Percentiles rank a stretch among this genome's conserved stretches.
phyloP scores from a whole-genome alignment of 2,329 filamentous ascomycete species.

The Fusarium brevicatenulatum region DNA sequence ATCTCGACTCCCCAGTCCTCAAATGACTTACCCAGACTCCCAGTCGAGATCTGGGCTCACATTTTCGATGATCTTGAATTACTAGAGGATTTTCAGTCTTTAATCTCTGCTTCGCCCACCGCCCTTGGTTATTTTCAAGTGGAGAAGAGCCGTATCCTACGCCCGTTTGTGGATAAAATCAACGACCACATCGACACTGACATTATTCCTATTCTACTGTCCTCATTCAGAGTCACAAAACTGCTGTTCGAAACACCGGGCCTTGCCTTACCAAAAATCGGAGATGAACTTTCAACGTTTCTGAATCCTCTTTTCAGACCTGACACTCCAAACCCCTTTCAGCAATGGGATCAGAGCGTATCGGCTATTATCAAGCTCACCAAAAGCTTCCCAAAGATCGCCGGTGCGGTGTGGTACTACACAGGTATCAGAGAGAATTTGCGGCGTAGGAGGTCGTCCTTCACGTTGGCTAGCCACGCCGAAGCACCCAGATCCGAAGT shows the following conservation, averaged over 20 bases:
- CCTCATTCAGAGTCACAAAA: neutral
- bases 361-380: neutral
- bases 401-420: neutral
- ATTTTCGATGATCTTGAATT: neutral
- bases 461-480: neutral
- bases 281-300: neutral
- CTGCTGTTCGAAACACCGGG: neutral
- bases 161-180: neutral
- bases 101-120: neutral
- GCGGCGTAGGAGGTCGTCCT: neutral
- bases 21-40: neutral
- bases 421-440: neutral
- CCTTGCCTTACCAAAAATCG: neutral
- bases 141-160: neutral
- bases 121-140: neutral
- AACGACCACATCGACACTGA: too few species aligned
- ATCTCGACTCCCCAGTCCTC: neutral
- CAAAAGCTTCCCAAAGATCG: neutral
- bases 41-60: neutral
- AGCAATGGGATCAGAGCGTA: neutral
- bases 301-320: neutral
- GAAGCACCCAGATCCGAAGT: neutral
- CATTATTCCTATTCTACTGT: neutral
- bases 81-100: neutral
- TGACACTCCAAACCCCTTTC: neutral